Evolutionary conservation across 1,284 basidiomycete species (phyloP), one percentile per base, ranked within the genome.

Genomic region (Erythrobasidium hasegawianum): DNA sequence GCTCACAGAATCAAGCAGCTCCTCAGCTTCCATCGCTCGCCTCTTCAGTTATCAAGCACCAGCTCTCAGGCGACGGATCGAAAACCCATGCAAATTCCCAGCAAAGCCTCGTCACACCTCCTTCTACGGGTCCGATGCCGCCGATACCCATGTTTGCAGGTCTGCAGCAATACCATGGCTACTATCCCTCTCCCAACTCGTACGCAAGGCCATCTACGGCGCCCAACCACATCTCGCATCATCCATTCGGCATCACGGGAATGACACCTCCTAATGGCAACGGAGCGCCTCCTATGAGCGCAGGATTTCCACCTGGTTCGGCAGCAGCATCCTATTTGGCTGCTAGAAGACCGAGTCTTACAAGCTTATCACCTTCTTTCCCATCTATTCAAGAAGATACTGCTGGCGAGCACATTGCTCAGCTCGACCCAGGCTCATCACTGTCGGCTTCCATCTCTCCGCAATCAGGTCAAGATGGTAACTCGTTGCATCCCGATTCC

Each of bases 281-380:
- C 16, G 50, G 50, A n/a, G 39, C 39, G 18, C 39, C 55, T 4
- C 55, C 55, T 3, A 22, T 26, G 20, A 18, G 5, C n/a, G 55
- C 22, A n/a, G 40, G 40, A 1, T 20, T 64, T 2, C 61, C 61
- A 11, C 33, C 33, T n/a, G n/a, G n/a, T 33, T 33, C 33, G 4
- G 33, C 33, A 33, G 41, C 61, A 1, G 61, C 50, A 14, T n/a
- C 43, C 2, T 64, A 64, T 20, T 27, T 57, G 2, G 61, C 52
- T 11, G 22, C 39, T 5, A 52, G 22, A n/a, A 59, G 47, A 41
- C 4, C 54, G 33, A 33, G 49, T 81, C 87, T 72, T 71, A 91
- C 90, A 71, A 57, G 55, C 43, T 50, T 65, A 11, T 56, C 62
- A 24, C 62, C 62, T 40, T 9, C 45, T 33, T 65, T 65, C 39